Evolutionary conservation across 768 basidiomycete species (phyloP).

Genomic region (Hysterangium stoloniferum): DNA sequence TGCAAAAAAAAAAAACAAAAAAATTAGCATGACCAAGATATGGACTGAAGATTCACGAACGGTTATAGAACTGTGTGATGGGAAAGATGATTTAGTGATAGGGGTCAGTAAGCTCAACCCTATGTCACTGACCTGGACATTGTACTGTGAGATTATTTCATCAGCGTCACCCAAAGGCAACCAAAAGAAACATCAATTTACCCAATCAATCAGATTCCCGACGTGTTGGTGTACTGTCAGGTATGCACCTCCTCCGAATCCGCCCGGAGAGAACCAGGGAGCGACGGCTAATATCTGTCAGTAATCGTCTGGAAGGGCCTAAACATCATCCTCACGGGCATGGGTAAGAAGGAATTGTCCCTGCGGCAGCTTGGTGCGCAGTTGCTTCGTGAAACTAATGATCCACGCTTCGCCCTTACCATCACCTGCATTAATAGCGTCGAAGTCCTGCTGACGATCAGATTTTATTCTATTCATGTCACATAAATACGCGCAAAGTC

Average conservation of each 20-base stretch:
- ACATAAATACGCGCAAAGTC: background rate
- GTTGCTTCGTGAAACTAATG: slow-evolving; percentile 7
- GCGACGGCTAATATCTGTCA: background rate
- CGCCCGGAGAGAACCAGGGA: slow-evolving; percentile 14
- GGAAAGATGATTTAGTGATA: background rate
- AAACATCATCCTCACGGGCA: slow-evolving; percentile 1
- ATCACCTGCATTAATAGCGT: slow-evolving; percentile 4
- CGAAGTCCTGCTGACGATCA: background rate
- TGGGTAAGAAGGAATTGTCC: slow-evolving; percentile 15
- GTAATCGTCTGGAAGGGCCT: background rate
- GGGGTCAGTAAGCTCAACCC: background rate
- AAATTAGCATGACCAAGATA: background rate
- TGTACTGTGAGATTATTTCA: slow-evolving; percentile 13
- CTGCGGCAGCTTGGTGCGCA: slow-evolving; percentile 5
- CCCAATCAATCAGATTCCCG: slow-evolving; percentile 26
- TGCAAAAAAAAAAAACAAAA: background rate
- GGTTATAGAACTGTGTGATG: too few relatives aligned
- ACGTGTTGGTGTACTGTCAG: slow-evolving; percentile 21
- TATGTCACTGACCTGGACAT: slow-evolving; percentile 14
- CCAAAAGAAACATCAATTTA: slow-evolving; percentile 28
- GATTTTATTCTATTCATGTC: background rate
- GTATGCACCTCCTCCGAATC: too few relatives aligned
- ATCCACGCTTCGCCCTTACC: slow-evolving; percentile 10
- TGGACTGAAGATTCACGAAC: background rate
- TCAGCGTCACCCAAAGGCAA: background rate